Percentiles rank a stretch among this genome's conserved stretches.
These are phyloP conservation scores for Carallia brachiata DNA, from an alignment of 345 rosid genomes.

Conservation along the genomic window DNA sequence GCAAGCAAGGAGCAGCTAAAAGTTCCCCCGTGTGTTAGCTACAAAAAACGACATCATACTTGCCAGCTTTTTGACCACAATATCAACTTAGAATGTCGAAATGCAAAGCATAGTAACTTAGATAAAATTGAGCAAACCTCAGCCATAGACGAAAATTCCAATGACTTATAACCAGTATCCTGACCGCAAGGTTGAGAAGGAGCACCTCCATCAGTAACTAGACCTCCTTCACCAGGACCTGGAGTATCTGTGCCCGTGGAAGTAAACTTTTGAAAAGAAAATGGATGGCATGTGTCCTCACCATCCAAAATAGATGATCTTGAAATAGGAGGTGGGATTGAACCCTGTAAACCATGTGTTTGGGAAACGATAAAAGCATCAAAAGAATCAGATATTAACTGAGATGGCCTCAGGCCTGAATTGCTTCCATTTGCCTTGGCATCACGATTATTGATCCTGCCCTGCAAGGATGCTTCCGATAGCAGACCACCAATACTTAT, in stretches of 20 bases:
- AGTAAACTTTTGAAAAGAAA: conserved; percentile 53
- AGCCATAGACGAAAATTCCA: conserved; percentile 25
- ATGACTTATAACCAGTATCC: conserved; percentile 26
- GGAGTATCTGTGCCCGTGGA: conserved; percentile 33
- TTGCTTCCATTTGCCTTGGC: conserved; percentile 36
- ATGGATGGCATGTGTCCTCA: conserved; percentile 89
- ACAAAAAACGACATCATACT: background rate
- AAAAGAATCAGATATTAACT: conserved; percentile 61
- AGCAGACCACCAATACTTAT: conserved; percentile 83
- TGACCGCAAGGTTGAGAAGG: conserved; percentile 23
- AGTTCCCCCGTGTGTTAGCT: background rate
- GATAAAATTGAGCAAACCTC: conserved; percentile 39
- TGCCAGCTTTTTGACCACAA: background rate
- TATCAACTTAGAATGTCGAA: background rate
- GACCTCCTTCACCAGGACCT: background rate
- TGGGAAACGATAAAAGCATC: conserved; percentile 61
- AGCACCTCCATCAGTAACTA: conserved; percentile 28
- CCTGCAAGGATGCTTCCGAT: conserved; percentile 79
- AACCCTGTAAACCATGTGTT: conserved; percentile 38
- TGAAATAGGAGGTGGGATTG: conserved; percentile 28
- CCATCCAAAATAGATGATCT: conserved; percentile 80
- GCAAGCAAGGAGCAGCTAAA: background rate
- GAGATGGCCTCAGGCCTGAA: conserved; percentile 44
- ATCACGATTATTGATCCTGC: conserved; percentile 21
- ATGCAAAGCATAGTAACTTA: background rate